These are phyloP conservation scores for Cajanus cajan DNA, from an alignment of 306 rosid genomes.

Conservation along the genomic window DNA sequence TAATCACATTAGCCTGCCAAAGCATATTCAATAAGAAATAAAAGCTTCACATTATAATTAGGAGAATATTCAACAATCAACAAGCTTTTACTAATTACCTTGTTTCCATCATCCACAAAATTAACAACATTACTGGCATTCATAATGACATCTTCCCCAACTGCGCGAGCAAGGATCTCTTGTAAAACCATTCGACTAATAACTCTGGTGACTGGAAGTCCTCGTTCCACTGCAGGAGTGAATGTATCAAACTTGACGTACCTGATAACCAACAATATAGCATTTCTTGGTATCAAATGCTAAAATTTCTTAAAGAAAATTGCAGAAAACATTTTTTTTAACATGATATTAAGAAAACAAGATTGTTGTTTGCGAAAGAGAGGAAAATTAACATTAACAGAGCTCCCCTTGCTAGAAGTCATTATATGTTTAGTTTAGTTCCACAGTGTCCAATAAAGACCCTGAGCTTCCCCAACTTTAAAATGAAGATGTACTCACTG, in stretches of 20 bases:
- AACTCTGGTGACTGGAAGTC: conserved; percentile 91
- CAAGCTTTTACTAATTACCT: conserved; percentile 43
- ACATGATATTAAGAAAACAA: not conserved
- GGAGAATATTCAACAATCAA: conserved; percentile 23
- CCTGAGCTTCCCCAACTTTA: not conserved
- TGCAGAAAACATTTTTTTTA: not conserved
- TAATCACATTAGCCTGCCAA: not conserved
- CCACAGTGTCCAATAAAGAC: not conserved
- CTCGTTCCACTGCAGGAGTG: conserved; percentile 94
- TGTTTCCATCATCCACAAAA: conserved; percentile 69
- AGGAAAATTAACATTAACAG: not conserved
- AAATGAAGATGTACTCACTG: not conserved
- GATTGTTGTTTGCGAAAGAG: not conserved
- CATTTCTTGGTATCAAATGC: conserved; percentile 24
- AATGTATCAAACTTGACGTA: conserved; percentile 93
- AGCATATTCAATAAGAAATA: conserved; percentile 17
- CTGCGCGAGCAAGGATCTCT: conserved; percentile 77
- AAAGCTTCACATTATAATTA: not conserved
- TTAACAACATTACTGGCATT: conserved; percentile 71
- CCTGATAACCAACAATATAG: conserved; percentile 57
- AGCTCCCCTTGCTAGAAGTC: conserved; percentile 12
- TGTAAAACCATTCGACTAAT: conserved; percentile 82
- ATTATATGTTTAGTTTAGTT: not conserved
- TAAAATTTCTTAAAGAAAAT: conserved; percentile 2
- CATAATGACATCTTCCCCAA: conserved; percentile 65